Evolutionary conservation across 2,329 filamentous ascomycete genomes (phyloP).

Genomic region (Leptographium procerum): DNA sequence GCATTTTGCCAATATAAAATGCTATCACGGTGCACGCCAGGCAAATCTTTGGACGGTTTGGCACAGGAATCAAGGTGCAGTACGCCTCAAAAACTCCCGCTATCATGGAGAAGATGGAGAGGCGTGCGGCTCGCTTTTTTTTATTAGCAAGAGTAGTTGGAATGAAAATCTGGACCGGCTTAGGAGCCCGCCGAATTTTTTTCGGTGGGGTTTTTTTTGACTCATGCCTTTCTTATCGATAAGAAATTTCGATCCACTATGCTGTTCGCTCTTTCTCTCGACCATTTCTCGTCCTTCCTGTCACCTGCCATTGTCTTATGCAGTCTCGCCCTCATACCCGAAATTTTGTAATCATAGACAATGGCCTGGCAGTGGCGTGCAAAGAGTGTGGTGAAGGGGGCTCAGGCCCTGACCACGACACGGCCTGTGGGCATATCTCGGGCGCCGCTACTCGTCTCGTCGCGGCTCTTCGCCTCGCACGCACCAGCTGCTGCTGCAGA

Average conservation of each 20-base stretch:
- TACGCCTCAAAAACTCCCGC: too few relatives aligned
- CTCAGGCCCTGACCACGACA: slow-evolving; percentile 3
- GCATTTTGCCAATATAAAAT: not conserved
- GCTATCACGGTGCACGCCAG: too few relatives aligned
- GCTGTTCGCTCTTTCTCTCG: not conserved
- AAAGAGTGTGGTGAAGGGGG: slow-evolving; percentile 6
- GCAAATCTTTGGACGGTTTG: too few relatives aligned
- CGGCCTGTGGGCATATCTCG: not conserved
- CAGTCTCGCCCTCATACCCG: not conserved
- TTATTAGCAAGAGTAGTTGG: not conserved
- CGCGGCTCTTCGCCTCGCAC: slow-evolving; percentile 2
- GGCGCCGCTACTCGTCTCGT: not conserved
- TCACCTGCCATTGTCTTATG: too few relatives aligned
- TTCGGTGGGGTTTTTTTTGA: too few relatives aligned
- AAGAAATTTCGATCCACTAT: not conserved
- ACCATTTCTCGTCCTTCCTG: not conserved
- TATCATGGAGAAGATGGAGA: too few relatives aligned
- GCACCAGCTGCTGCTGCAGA: not conserved
- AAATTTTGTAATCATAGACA: not conserved
- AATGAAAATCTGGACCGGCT: not conserved
- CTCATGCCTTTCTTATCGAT: slow-evolving; percentile 4
- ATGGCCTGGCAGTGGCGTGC: slow-evolving; percentile 11
- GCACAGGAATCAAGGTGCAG: too few relatives aligned
- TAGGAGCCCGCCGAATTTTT: not conserved
- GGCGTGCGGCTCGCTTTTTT: too few relatives aligned